Evolutionary conservation across 2,329 filamentous ascomycete species (phyloP), one percentile per base, ranked within the genome.

Genomic region (Huntiella moniliformis): DNA sequence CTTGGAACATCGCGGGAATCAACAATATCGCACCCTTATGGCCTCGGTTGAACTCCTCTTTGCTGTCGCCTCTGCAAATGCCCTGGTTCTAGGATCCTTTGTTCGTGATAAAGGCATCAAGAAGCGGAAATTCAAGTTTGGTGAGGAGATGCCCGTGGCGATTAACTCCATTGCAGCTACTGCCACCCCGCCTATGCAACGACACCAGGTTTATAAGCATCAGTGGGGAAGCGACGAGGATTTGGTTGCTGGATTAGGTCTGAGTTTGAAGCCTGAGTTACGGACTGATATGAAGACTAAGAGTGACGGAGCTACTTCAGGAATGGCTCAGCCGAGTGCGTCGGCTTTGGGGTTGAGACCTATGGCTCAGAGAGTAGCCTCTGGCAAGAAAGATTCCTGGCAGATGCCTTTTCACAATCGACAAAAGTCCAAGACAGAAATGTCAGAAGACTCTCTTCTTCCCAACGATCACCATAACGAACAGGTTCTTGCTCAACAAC

Each of bases 201-300:
- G 8, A 51, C 79, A 38, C 63, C 77, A 50, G 3, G 47, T 49
- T 11, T 49, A 49, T 39, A 49, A 49, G 22, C 72, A 74, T 42
- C 74, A 82, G 47, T 88, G 82, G 78, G 86, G 84, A 38, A 94
- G 85, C 54, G 88, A 96, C 54, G 86, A 92, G 56, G 85, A 96
- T 57, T 71, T 96, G 1, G 85, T 92, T 4, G 70, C 81, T 43
- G 82, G 79, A 50, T 56, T 94, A 3, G 87, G 88, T 5, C 74
- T 88, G 35, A 73, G 80, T 10, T 69, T 76, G 3, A 65, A 71
- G 35, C 67, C 66, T 1, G 65, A 70, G 46, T 56, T 77, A 13
- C 66, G 69, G 31, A 61, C 47, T 42, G 42, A 50, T 28, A 44
- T 46, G 2, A 50, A 55, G 15, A 53, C 53, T 3, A 34, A 13